phyloP scores from a whole-genome alignment of 192 early-diverging fungal species.

The Backusella liffmaniae region DNA sequence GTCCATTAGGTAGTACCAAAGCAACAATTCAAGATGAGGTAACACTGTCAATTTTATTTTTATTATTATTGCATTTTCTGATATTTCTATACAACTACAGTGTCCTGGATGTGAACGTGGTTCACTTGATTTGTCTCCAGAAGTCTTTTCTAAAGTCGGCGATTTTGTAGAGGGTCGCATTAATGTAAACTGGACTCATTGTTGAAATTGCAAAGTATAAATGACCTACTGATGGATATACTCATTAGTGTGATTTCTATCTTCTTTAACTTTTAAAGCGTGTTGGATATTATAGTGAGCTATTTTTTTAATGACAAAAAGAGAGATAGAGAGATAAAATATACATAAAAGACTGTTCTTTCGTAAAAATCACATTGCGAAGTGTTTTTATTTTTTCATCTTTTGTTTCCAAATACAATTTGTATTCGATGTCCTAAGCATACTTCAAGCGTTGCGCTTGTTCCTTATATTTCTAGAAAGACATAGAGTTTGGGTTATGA shows the following conservation, averaged over 20 bases:
- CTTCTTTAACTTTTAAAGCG: constrained; percentile 39
- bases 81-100: constrained; percentile 13
- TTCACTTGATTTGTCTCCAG: constrained; percentile 35
- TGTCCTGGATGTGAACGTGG: constrained; percentile 28
- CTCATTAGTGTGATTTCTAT: constrained; percentile 40
- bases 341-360: too few relatives aligned
- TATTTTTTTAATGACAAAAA: too few relatives aligned
- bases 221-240: neutral
- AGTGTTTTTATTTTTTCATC: too few relatives aligned
- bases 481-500: too few relatives aligned
- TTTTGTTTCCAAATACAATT: too few relatives aligned
- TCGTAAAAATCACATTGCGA: too few relatives aligned
- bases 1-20: constrained; percentile 48
- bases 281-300: too few relatives aligned
- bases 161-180: constrained; percentile 29
- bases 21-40: constrained; percentile 57
- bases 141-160: constrained; percentile 34
- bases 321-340: too few relatives aligned
- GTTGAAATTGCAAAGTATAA: neutral
- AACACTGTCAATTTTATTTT: constrained; percentile 5
- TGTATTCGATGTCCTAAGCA: too few relatives aligned
- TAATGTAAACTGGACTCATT: constrained; percentile 30
- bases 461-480: too few relatives aligned
- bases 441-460: too few relatives aligned
- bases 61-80: neutral